Conservation (phyloP, 129 eudicot genomes). For the Helianthus tuberosus region DNA sequence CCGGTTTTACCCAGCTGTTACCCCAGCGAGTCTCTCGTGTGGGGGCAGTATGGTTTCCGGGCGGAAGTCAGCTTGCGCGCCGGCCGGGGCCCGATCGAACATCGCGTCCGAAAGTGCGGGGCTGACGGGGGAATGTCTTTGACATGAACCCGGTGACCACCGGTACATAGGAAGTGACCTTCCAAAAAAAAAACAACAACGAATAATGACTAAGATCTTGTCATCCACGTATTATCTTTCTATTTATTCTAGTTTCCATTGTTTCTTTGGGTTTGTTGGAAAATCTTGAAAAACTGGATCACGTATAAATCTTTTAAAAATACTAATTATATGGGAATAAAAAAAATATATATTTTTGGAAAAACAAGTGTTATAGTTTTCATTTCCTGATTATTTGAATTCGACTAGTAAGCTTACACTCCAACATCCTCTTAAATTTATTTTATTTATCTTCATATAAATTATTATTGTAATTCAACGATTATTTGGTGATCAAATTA, state of each 20-base stretch:
- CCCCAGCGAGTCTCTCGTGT: too few relatives aligned
- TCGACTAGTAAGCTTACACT: background rate
- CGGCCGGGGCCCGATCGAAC: too few relatives aligned
- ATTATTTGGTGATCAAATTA: background rate
- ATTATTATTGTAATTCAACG: background rate
- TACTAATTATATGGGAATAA: background rate
- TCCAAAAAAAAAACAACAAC: slow-evolving; percentile 20
- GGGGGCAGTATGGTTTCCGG: too few relatives aligned
- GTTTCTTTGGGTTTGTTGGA: background rate
- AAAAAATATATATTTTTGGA: background rate
- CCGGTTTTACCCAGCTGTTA: too few relatives aligned
- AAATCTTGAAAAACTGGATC: background rate
- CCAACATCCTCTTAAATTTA: background rate
- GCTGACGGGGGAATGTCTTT: too few relatives aligned
- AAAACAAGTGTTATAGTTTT: background rate
- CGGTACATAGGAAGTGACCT: too few relatives aligned
- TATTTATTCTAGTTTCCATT: slow-evolving; percentile 16
- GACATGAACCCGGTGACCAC: too few relatives aligned
- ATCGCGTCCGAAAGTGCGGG: too few relatives aligned
- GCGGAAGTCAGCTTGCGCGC: too few relatives aligned
- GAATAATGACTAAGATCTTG: slow-evolving; percentile 45
- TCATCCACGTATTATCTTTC: slow-evolving; percentile 25
- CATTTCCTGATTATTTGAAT: background rate
- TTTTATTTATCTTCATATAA: background rate
- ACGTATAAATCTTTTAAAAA: background rate